Conservation (phyloP, 2,329 filamentous ascomycete species). For the Cephalotrichum gorgonifer region DNA sequence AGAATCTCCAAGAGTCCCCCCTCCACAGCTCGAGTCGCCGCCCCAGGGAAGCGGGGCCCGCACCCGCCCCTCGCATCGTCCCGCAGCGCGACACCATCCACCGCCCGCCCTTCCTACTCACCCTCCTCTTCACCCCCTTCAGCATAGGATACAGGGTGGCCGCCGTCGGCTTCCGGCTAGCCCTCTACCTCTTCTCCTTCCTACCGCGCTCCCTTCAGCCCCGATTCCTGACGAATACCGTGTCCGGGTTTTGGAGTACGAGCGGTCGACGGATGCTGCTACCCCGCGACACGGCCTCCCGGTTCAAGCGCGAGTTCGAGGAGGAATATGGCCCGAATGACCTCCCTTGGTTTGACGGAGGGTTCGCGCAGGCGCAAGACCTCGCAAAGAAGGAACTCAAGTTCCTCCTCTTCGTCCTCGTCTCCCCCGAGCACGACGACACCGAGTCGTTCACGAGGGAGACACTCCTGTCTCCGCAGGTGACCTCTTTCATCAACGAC, state of each 20-base stretch:
- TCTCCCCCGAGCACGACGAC: constrained; percentile 92
- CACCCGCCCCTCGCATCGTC: constrained; percentile 76
- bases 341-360: constrained; percentile 74
- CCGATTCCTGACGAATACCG: constrained; percentile 41
- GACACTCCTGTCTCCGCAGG: constrained; percentile 67
- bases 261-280: constrained; percentile 65
- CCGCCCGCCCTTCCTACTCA: constrained; percentile 64
- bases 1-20: constrained; percentile 50
- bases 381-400: constrained; percentile 83
- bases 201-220: constrained; percentile 57
- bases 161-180: constrained; percentile 57
- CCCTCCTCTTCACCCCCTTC: constrained; percentile 61
- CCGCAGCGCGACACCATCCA: constrained; percentile 62
- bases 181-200: constrained; percentile 72
- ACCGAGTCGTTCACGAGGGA: constrained; percentile 72
- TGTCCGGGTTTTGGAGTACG: constrained; percentile 46
- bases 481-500: constrained; percentile 64
- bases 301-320: constrained; percentile 88
- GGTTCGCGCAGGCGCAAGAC: constrained; percentile 87
- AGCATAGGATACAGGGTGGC: constrained; percentile 65
- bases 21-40: constrained; percentile 14
- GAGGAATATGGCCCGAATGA: constrained; percentile 73
- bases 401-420: constrained; percentile 77
- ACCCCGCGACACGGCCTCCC: constrained; percentile 76
- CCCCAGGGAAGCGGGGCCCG: constrained; percentile 22